phyloP scores from a whole-genome alignment of 148 eudicot genomes.

The Rhododendron simsii region DNA sequence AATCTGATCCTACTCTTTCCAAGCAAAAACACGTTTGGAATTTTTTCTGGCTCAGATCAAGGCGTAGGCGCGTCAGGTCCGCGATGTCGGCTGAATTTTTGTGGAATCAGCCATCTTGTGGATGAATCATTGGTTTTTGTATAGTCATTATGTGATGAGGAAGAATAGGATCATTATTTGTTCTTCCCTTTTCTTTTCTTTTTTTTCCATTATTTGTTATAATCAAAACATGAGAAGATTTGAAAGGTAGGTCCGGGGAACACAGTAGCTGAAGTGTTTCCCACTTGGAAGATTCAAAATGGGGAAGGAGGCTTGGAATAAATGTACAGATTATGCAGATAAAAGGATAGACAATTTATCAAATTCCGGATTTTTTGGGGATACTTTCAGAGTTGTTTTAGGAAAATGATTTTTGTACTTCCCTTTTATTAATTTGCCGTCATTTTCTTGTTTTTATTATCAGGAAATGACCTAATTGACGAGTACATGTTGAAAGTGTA shows the following conservation, averaged over 20 bases:
- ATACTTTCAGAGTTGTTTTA: not conserved
- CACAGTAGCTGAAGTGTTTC: constrained; percentile 18
- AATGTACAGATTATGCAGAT: constrained; percentile 32
- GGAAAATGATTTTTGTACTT: not conserved
- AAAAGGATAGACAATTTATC: constrained; percentile 6
- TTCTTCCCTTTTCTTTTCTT: not conserved
- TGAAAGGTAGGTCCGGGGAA: constrained; percentile 25
- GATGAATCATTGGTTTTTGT: constrained; percentile 15
- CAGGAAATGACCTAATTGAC: too few species aligned
- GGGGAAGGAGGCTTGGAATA: constrained; percentile 20
- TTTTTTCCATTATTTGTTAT: not conserved
- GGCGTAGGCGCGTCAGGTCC: not conserved
- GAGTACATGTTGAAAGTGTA: not conserved
- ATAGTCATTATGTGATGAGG: constrained; percentile 16
- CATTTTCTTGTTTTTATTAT: not conserved
- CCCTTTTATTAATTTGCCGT: not conserved
- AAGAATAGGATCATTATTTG: constrained; percentile 15
- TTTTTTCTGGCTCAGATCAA: not conserved
- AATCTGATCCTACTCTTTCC: not conserved
- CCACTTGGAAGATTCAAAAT: constrained; percentile 22
- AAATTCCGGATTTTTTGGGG: not conserved
- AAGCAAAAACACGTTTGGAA: not conserved
- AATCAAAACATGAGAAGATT: constrained; percentile 24
- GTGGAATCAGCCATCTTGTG: constrained; percentile 16
- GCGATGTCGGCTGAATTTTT: constrained; percentile 19